phyloP scores from a whole-genome alignment of 768 basidiomycete genomes.

The Gymnopilus dilepis region DNA sequence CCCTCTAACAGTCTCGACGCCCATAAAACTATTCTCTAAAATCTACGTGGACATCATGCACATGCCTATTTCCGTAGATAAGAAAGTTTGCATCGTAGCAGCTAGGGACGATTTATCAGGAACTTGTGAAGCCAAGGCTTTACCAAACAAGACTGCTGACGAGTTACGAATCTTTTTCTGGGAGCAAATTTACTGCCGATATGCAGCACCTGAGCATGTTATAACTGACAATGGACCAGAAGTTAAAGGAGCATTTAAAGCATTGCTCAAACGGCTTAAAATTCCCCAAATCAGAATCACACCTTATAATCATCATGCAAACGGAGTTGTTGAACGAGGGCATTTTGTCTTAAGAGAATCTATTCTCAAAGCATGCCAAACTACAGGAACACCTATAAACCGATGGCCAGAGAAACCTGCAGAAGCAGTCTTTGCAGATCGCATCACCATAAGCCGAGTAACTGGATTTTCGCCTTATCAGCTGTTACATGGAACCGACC shows the following conservation, averaged over 20 bases:
- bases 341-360: constrained; percentile 29
- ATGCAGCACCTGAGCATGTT: constrained; percentile 9
- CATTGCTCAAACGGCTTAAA: constrained; percentile 19
- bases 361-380: constrained; percentile 34
- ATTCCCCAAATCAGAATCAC: constrained; percentile 44
- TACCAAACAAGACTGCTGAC: no score
- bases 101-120: constrained; percentile 26
- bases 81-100: constrained; percentile 26
- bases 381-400: constrained; percentile 22
- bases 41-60: constrained; percentile 47
- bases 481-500: background rate
- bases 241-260: constrained; percentile 1
- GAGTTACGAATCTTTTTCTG: background rate
- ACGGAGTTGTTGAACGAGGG: no score
- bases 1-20: constrained; percentile 28
- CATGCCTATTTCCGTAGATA: constrained; percentile 35
- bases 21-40: constrained; percentile 37
- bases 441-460: constrained; percentile 30
- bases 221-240: constrained; percentile 10
- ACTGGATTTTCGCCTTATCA: constrained; percentile 41
- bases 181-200: constrained; percentile 8
- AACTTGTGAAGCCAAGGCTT: constrained; percentile 17
- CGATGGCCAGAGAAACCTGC: constrained; percentile 35
- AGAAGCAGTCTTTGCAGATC: constrained; percentile 35
- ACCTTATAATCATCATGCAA: constrained; percentile 38